A percentile compares a stretch with the other conserved stretches of the same genome.
These are phyloP conservation scores for Scheffersomyces segobiensis DNA, from an alignment of 1,139 yeast genomes.

Conservation along the genomic window DNA sequence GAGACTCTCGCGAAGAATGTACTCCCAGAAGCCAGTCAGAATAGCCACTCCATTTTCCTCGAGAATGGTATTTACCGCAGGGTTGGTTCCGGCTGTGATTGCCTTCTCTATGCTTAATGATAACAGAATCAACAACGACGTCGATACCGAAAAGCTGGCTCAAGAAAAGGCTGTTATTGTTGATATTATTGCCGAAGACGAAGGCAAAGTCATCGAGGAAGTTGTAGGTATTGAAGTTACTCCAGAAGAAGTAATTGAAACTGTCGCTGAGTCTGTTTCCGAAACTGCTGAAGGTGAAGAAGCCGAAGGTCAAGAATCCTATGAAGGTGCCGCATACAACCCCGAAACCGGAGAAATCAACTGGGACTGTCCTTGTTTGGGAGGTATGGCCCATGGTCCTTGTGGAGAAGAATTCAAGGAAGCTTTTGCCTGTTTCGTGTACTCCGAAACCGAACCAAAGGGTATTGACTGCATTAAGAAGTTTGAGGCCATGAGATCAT, in stretches of 20 bases:
- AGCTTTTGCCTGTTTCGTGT: slow-evolving; percentile 94
- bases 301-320: slow-evolving; percentile 26
- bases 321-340: slow-evolving; percentile 72
- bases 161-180: slow-evolving; percentile 8
- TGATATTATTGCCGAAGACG: slow-evolving; percentile 5
- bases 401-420: slow-evolving; percentile 98
- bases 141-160: slow-evolving; percentile 1
- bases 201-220: slow-evolving; percentile 3
- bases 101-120: slow-evolving; percentile 10
- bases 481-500: slow-evolving; percentile 88
- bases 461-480: slow-evolving; percentile 95
- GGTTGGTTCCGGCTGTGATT: slow-evolving; percentile 13
- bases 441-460: slow-evolving; percentile 93
- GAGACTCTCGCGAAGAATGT: slow-evolving; percentile 11
- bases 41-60: slow-evolving; percentile 1
- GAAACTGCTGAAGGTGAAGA: slow-evolving; percentile 12
- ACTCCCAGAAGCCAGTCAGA: slow-evolving; percentile 5
- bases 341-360: slow-evolving; percentile 99
- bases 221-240: slow-evolving; percentile 18
- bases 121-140: slow-evolving; percentile 7
- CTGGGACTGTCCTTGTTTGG: slow-evolving; percentile 99
- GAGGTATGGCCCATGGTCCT: slow-evolving; percentile 99
- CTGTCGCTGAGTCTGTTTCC: slow-evolving; percentile 23
- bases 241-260: slow-evolving; percentile 12
- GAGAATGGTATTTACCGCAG: slow-evolving; percentile 12